Conservation (phyloP, 2,329 filamentous ascomycete genomes). For the Byssothecium circinans region DNA sequence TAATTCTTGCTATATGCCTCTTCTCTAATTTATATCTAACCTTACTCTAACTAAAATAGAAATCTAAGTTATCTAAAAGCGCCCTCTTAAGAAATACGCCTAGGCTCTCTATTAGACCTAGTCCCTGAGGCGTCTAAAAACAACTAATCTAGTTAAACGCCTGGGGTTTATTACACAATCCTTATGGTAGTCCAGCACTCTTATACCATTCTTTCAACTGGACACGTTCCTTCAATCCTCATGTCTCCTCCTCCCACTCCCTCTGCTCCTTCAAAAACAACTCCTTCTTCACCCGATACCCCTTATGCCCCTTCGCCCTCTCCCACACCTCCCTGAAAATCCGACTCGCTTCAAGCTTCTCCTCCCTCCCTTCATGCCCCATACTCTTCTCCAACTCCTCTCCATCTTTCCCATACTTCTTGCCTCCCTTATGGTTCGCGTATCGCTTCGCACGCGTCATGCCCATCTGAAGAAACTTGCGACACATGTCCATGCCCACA, state of each 20-base stretch:
- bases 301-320: conserved; percentile 48
- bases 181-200: too few species aligned
- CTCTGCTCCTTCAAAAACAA: conserved; percentile 53
- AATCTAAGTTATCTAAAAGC: too few species aligned
- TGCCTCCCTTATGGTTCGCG: conserved; percentile 58
- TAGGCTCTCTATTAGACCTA: too few species aligned
- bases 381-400: conserved; percentile 49
- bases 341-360: conserved; percentile 54
- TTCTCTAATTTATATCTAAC: too few species aligned
- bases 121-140: too few species aligned
- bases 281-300: conserved; percentile 50
- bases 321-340: conserved; percentile 56
- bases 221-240: too few species aligned
- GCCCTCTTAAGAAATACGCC: too few species aligned
- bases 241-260: conserved; percentile 42
- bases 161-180: too few species aligned
- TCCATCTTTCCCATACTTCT: conserved; percentile 50
- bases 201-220: too few species aligned
- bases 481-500: conserved; percentile 65
- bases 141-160: too few species aligned
- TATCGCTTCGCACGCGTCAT: conserved; percentile 65
- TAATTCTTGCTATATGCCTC: too few species aligned
- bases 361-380: conserved; percentile 50
- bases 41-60: too few species aligned
- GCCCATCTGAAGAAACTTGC: conserved; percentile 68